These are phyloP conservation scores for Penicillium sp. DNA, from an alignment of 2,329 filamentous ascomycete species.

Conservation along the genomic window DNA sequence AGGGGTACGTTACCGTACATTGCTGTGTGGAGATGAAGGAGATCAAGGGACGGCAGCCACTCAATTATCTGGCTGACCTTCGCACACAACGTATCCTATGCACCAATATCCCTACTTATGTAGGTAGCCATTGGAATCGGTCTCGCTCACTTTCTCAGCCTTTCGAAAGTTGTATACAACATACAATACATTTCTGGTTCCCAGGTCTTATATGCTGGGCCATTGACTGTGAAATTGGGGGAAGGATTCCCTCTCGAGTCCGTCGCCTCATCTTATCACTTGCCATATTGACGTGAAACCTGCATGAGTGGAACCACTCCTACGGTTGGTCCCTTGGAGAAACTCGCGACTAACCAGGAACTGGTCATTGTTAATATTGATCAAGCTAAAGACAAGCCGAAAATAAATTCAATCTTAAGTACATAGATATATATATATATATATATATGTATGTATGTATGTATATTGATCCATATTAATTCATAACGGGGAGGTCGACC, in stretches of 20 bases:
- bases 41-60: neutral
- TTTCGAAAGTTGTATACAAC: neutral
- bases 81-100: neutral
- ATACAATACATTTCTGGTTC: neutral
- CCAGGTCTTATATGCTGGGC: neutral
- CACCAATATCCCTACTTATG: neutral
- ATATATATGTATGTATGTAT: neutral
- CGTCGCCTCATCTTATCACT: neutral
- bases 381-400: neutral
- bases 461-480: neutral
- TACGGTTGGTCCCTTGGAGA: neutral
- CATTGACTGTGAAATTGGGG: neutral
- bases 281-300: conserved; percentile 9
- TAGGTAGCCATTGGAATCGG: neutral
- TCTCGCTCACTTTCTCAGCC: neutral
- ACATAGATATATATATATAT: neutral
- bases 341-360: neutral
- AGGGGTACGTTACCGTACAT: neutral
- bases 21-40: neutral
- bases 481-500: too few relatives aligned
- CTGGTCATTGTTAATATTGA: neutral
- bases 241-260: neutral
- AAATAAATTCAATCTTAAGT: neutral
- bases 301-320: conserved; percentile 8
- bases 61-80: neutral